Evolutionary conservation across 1,139 yeast genomes (phyloP).

Genomic region (Yamadazyma songkhlaensis): DNA sequence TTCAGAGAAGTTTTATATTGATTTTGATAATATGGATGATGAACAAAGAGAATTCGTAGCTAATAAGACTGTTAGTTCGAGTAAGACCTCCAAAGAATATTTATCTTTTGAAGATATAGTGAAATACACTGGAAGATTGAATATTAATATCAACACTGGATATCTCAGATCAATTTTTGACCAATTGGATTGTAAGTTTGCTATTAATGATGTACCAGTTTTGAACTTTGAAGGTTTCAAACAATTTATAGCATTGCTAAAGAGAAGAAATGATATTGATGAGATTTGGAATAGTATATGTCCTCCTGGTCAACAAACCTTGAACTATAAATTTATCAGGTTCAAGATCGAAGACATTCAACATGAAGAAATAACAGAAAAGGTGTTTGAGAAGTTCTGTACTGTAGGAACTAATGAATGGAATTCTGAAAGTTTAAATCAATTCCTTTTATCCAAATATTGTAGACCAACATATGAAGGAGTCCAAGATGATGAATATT

Average conservation of each 20-base stretch:
- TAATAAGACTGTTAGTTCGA: slow-evolving; percentile 16
- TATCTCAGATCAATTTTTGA: slow-evolving; percentile 39
- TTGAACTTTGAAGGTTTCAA: slow-evolving; percentile 73
- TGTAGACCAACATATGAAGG: slow-evolving; percentile 32
- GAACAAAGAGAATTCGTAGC: slow-evolving; percentile 22
- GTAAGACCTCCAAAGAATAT: slow-evolving; percentile 26
- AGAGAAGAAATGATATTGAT: slow-evolving; percentile 32
- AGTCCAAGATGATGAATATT: slow-evolving; percentile 31
- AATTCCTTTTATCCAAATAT: slow-evolving; percentile 48
- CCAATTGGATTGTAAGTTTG: slow-evolving; percentile 36
- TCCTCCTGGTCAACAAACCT: slow-evolving; percentile 33
- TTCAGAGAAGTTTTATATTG: slow-evolving; percentile 31
- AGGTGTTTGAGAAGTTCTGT: slow-evolving; percentile 47
- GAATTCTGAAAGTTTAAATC: slow-evolving; percentile 50
- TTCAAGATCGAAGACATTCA: slow-evolving; percentile 36
- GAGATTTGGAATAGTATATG: slow-evolving; percentile 24
- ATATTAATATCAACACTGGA: slow-evolving; percentile 51
- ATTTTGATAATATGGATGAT: slow-evolving; percentile 26
- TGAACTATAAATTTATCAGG: slow-evolving; percentile 34
- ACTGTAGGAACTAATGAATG: slow-evolving; percentile 26
- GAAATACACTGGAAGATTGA: slow-evolving; percentile 62
- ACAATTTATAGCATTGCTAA: slow-evolving; percentile 55
- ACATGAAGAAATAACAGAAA: slow-evolving; percentile 37
- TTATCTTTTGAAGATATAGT: slow-evolving; percentile 69
- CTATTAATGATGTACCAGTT: slow-evolving; percentile 14